Evolutionary conservation across 495 filamentous ascomycete genomes (phyloP).

Genomic region (Neurospora sp.): DNA sequence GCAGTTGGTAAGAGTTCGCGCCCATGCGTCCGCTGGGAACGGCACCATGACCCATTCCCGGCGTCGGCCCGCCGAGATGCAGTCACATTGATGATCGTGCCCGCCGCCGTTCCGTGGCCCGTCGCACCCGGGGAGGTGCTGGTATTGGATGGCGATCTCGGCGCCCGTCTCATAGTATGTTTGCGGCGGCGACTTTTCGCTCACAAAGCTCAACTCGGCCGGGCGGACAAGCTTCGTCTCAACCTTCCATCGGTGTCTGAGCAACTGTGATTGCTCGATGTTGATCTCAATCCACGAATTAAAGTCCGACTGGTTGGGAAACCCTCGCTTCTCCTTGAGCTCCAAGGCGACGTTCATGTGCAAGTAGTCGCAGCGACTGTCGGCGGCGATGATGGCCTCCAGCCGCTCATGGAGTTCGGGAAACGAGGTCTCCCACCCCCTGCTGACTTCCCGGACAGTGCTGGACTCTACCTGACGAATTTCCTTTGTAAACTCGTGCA

Average conservation of each 20-base stretch:
- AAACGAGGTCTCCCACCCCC: slow-evolving; percentile 31
- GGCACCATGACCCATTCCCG: slow-evolving; percentile 29
- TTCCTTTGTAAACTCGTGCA: slow-evolving; percentile 39
- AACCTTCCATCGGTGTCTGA: slow-evolving; percentile 39
- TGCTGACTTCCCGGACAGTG: slow-evolving; percentile 29
- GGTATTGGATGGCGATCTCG: slow-evolving; percentile 22
- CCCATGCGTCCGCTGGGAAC: slow-evolving; percentile 42
- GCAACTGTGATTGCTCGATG: slow-evolving; percentile 32
- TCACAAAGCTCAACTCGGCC: slow-evolving; percentile 26
- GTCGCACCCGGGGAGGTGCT: slow-evolving; percentile 31
- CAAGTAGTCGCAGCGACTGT: slow-evolving; percentile 39
- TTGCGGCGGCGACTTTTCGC: slow-evolving; percentile 20
- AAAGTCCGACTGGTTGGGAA: slow-evolving; percentile 37
- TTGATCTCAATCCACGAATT: slow-evolving; percentile 38
- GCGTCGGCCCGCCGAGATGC: slow-evolving; percentile 13
- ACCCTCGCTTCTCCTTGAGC: slow-evolving; percentile 32
- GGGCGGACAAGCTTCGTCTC: slow-evolving; percentile 39
- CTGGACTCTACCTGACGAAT: slow-evolving; percentile 31
- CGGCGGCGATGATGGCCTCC: slow-evolving; percentile 23
- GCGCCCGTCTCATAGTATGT: slow-evolving; percentile 23
- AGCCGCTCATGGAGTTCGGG: slow-evolving; percentile 34
- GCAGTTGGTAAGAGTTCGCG: slow-evolving; percentile 35
- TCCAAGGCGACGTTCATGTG: slow-evolving; percentile 41
- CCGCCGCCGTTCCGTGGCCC: slow-evolving; percentile 22
- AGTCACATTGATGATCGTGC: slow-evolving; percentile 15